These are phyloP conservation scores for Thymus quinquecostatus DNA, from an alignment of 257 asterid species.

Conservation along the genomic window DNA sequence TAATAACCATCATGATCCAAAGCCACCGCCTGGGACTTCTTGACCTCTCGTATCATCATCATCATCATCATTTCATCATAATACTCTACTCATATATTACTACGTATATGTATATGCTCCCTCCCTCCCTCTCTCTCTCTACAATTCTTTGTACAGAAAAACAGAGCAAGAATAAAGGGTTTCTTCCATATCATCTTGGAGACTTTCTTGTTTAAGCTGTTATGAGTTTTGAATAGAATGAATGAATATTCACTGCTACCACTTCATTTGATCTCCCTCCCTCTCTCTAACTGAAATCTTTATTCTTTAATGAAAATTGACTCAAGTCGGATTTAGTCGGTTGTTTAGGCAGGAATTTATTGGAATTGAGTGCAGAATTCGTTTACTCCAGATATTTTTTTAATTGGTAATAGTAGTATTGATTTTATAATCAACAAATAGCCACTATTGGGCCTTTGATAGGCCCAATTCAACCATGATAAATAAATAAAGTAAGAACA, in stretches of 20 bases:
- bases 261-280: neutral
- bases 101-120: neutral
- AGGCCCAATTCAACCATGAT: too few relatives aligned
- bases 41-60: neutral
- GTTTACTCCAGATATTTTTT: too few relatives aligned
- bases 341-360: too few relatives aligned
- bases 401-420: too few relatives aligned
- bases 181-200: conserved; percentile 6
- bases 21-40: conserved; percentile 39
- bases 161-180: neutral
- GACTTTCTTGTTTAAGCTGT: neutral
- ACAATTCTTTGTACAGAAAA: conserved; percentile 17
- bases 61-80: neutral
- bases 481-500: neutral
- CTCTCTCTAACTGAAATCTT: too few relatives aligned
- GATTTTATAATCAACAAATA: too few relatives aligned
- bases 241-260: neutral
- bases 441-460: too few relatives aligned
- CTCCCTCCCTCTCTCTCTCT: conserved; percentile 10
- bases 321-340: too few relatives aligned
- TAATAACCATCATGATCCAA: conserved; percentile 56
- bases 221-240: neutral
- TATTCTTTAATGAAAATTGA: too few relatives aligned
- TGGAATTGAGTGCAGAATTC: too few relatives aligned
- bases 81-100: too few relatives aligned